phyloP scores from a whole-genome alignment of 2,329 filamentous ascomycete species.

The Talaromyces pinophilus region DNA sequence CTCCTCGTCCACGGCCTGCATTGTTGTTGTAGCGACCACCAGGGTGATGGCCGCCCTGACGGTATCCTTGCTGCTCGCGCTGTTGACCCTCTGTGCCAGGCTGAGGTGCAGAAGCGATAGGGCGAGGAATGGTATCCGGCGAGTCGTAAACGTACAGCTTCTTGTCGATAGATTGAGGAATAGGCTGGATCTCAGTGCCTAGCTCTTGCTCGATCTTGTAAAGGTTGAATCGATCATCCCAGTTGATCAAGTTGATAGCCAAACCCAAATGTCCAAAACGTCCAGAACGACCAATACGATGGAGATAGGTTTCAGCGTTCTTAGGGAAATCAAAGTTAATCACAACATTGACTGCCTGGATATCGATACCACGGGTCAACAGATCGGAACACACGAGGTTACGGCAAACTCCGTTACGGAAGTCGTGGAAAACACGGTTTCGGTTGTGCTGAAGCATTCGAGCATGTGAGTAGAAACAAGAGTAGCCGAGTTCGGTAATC shows the following conservation, averaged over 20 bases:
- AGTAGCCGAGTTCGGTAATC: slow-evolving; percentile 98
- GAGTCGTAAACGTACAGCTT: slow-evolving; percentile 97
- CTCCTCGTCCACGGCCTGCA: slow-evolving; percentile 42
- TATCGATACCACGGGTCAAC: slow-evolving; percentile 97
- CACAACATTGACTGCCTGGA: slow-evolving; percentile 98
- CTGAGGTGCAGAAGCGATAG: slow-evolving; percentile 59
- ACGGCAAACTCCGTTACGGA: slow-evolving; percentile 94
- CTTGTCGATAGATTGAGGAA: slow-evolving; percentile 92
- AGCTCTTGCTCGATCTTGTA: slow-evolving; percentile 98
- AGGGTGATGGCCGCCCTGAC: slow-evolving; percentile 38
- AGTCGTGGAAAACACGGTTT: slow-evolving; percentile 99
- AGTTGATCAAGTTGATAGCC: slow-evolving; percentile 98
- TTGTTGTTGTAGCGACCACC: slow-evolving; percentile 41
- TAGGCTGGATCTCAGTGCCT: slow-evolving; percentile 96
- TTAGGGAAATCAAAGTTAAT: slow-evolving; percentile 99
- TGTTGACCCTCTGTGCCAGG: slow-evolving; percentile 28
- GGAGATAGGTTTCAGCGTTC: slow-evolving; percentile 97
- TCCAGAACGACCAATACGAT: slow-evolving; percentile 96
- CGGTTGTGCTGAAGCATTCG: slow-evolving; percentile 96
- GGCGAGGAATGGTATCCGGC: slow-evolving; percentile 89
- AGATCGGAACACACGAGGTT: slow-evolving; percentile 98
- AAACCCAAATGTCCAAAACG: slow-evolving; percentile 96
- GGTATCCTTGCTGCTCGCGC: slow-evolving; percentile 37
- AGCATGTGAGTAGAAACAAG: slow-evolving; percentile 98
- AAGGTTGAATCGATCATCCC: slow-evolving; percentile 97